Percentiles rank a stretch among this genome's conserved stretches.
These are phyloP conservation scores for Hypoxylon sp. DNA, from an alignment of 2,329 filamentous ascomycete species.

Conservation along the genomic window DNA sequence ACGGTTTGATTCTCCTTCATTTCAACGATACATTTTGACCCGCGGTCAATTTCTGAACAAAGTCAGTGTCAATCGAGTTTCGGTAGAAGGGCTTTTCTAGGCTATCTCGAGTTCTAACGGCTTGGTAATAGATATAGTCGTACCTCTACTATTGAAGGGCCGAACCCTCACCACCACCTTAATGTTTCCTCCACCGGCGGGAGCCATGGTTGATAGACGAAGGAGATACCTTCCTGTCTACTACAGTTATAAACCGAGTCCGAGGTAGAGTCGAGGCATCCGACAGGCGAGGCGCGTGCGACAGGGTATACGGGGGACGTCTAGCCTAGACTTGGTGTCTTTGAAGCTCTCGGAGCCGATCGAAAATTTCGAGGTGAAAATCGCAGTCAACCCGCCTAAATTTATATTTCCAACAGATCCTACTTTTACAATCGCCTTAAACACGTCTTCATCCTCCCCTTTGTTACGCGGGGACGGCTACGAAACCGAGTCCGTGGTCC, in stretches of 20 bases:
- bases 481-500: slow-evolving; percentile 19
- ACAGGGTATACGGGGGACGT: slow-evolving; percentile 34
- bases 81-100: neutral
- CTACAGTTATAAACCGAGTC: slow-evolving; percentile 41
- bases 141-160: slow-evolving; percentile 96
- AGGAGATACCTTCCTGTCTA: slow-evolving; percentile 44
- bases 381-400: slow-evolving; percentile 25
- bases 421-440: slow-evolving; percentile 9
- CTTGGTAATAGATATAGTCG: slow-evolving; percentile 42
- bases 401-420: slow-evolving; percentile 29
- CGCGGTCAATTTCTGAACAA: slow-evolving; percentile 82
- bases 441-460: slow-evolving; percentile 33
- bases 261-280: slow-evolving; percentile 42
- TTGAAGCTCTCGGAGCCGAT: slow-evolving; percentile 19
- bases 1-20: slow-evolving; percentile 96
- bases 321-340: slow-evolving; percentile 13
- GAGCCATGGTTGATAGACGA: slow-evolving; percentile 65
- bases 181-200: slow-evolving; percentile 90
- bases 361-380: slow-evolving; percentile 13
- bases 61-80: slow-evolving; percentile 38
- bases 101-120: slow-evolving; percentile 2
- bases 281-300: slow-evolving; percentile 41
- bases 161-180: slow-evolving; percentile 98
- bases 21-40: slow-evolving; percentile 95
- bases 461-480: slow-evolving; percentile 29